A percentile compares a stretch with the other conserved stretches of the same genome.
phyloP scores from a whole-genome alignment of 352 stramenopile genomes.

The Globisporangium camurandrum region DNA sequence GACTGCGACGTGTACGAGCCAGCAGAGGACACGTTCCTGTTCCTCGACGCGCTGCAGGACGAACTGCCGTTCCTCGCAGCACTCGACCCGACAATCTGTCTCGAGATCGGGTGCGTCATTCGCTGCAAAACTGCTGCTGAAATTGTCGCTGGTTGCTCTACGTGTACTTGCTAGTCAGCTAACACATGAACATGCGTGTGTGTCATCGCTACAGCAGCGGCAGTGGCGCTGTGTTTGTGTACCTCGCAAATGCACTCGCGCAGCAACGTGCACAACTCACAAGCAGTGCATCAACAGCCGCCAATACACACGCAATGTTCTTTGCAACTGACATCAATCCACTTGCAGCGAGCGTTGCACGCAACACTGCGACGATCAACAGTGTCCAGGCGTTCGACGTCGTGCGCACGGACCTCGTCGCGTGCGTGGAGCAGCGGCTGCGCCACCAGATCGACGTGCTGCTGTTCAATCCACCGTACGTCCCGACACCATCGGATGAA shows the following conservation, averaged over 20 bases:
- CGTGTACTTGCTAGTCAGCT: not conserved
- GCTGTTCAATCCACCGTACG: constrained; percentile 98
- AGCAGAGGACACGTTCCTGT: constrained; percentile 95
- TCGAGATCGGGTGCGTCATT: constrained; percentile 79
- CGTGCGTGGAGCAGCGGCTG: constrained; percentile 48
- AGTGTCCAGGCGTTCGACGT: constrained; percentile 59
- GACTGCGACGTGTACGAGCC: constrained; percentile 95
- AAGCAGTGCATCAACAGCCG: too few relatives aligned
- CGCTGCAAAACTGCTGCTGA: not conserved
- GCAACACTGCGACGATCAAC: constrained; percentile 84
- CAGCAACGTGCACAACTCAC: too few relatives aligned
- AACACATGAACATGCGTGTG: constrained; percentile 19
- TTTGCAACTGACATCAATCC: constrained; percentile 93
- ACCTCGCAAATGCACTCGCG: constrained; percentile 75
- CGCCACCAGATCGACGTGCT: constrained; percentile 88
- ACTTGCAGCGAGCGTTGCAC: constrained; percentile 71
- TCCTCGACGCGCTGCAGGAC: constrained; percentile 92
- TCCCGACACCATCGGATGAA: constrained; percentile 94
- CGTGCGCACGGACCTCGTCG: constrained; percentile 81
- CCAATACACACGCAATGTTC: constrained; percentile 36
- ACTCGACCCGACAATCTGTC: constrained; percentile 63
- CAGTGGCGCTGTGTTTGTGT: constrained; percentile 60
- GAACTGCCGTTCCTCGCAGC: constrained; percentile 60
- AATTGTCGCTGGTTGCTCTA: not conserved
- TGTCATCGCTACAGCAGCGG: constrained; percentile 16